Evolutionary conservation across 2,329 filamentous ascomycete genomes (phyloP), one percentile per base, ranked within the genome.

Genomic region (Phoma sp.): DNA sequence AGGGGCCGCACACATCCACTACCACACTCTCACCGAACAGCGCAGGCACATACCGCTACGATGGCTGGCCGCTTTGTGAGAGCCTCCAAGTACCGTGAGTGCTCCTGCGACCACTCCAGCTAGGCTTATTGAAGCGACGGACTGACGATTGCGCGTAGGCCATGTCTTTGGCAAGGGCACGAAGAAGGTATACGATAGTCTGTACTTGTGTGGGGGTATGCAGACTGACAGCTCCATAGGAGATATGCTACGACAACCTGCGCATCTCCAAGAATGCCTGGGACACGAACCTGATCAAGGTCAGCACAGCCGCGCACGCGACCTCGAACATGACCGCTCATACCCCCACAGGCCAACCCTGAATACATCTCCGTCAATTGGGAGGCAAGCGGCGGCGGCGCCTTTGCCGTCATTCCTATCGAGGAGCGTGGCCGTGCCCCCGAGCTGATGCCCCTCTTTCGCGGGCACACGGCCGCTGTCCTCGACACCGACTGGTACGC

Each of bases 261-360:
- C 91, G 92, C 76, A 92, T 99, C 78, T 97, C 92, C 73, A 91
- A 90, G 79, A 99, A 99, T 87, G 95, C 95, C 51, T 99, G 95
- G 95, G 95, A 99, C 78, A 97, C 93, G 72, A 99, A 99, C 81
- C 82, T 99, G 73, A 85, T 98, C 80, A 98, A 98, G 89, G 92
- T 96, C 77, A 76, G 83, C 74, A 46, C 58, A 41, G 45, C 43
- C 50, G 55, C 46, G 57, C 62, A 68, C 61, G 60, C 68, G 67
- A 70, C 69, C 66, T 66, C 60, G 52, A 59, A 60, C 57, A 66
- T 61, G 48, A 52, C 53, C 61, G 65, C 68, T 72, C 56, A 74
- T 56, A 46, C 54, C 53, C 49, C 24, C 63, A 45, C 74, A 96
- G 92, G 95, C 87, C 76, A 99, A 99, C 78, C 93, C 95, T 44